Conservation (phyloP, 73 alveolate genomes). For the Paramecium tetraurelia region DNA sequence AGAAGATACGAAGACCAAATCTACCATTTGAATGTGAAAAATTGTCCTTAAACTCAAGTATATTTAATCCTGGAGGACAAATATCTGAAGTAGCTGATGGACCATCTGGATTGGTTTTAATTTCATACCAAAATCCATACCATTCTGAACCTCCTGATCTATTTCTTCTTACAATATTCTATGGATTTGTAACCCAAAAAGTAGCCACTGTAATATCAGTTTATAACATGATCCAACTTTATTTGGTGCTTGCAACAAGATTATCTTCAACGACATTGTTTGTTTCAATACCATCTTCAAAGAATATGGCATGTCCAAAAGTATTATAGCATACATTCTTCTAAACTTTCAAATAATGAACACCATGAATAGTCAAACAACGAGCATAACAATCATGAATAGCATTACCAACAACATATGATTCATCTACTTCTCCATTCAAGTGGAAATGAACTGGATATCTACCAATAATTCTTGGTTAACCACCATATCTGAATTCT, state of each 20-base stretch:
- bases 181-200: slow-evolving; percentile 87
- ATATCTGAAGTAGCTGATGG: slow-evolving; percentile 74
- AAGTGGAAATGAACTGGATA: slow-evolving; percentile 85
- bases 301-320: slow-evolving; percentile 84
- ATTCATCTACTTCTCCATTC: slow-evolving; percentile 74
- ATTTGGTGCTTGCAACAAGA: slow-evolving; percentile 61
- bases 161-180: slow-evolving; percentile 70
- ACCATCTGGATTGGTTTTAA: slow-evolving; percentile 80
- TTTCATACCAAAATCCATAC: slow-evolving; percentile 90
- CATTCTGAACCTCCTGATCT: slow-evolving; percentile 86
- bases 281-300: slow-evolving; percentile 86
- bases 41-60: slow-evolving; percentile 70
- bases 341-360: slow-evolving; percentile 66
- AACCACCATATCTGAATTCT: slow-evolving; percentile 80
- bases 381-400: slow-evolving; percentile 81
- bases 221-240: slow-evolving; percentile 70
- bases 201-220: slow-evolving; percentile 86
- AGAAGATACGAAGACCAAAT: slow-evolving; percentile 82
- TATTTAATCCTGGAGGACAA: slow-evolving; percentile 76
- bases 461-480: slow-evolving; percentile 85
- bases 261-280: slow-evolving; percentile 72
- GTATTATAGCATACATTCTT: slow-evolving; percentile 76
- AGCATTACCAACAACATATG: slow-evolving; percentile 79
- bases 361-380: slow-evolving; percentile 80
- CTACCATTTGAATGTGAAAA: slow-evolving; percentile 89